Evolutionary conservation across 2,329 filamentous ascomycete genomes (phyloP).

Genomic region (Chalara sp.): DNA sequence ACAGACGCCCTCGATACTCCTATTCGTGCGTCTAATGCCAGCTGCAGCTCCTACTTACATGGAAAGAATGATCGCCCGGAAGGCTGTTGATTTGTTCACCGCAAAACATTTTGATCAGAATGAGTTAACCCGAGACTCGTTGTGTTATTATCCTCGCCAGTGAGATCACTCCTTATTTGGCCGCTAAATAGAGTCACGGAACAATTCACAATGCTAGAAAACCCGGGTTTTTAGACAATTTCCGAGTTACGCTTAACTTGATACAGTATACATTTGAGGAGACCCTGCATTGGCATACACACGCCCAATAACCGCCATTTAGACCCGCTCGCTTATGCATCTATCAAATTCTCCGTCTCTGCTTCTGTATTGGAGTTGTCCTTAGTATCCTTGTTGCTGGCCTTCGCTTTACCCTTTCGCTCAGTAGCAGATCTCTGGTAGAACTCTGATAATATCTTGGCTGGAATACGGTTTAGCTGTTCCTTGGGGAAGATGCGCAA

Average conservation of each 20-base stretch:
- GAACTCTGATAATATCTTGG: slow-evolving; percentile 76
- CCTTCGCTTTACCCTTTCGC: slow-evolving; percentile 52
- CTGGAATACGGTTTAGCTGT: slow-evolving; percentile 87
- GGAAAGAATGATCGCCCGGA: too few species aligned
- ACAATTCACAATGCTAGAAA: too few species aligned
- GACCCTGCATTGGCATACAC: not conserved
- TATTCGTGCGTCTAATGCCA: too few species aligned
- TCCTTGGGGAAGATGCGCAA: slow-evolving; percentile 98
- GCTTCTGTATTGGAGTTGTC: slow-evolving; percentile 32
- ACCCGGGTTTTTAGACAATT: too few species aligned
- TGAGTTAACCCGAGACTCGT: too few species aligned
- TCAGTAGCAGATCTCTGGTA: slow-evolving; percentile 65
- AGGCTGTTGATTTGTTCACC: too few species aligned
- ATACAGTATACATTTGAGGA: slow-evolving; percentile 7
- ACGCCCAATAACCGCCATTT: not conserved
- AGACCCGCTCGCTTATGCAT: slow-evolving; percentile 30
- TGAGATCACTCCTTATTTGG: too few species aligned
- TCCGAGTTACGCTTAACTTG: not conserved
- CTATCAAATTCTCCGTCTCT: slow-evolving; percentile 56
- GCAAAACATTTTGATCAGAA: too few species aligned
- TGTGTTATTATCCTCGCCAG: too few species aligned
- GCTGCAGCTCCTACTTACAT: too few species aligned
- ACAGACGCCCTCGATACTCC: too few species aligned
- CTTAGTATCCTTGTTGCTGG: slow-evolving; percentile 30
- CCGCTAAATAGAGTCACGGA: too few species aligned